These are phyloP conservation scores for Pulicaria dysenterica DNA, from an alignment of 129 eudicot genomes.

Conservation along the genomic window DNA sequence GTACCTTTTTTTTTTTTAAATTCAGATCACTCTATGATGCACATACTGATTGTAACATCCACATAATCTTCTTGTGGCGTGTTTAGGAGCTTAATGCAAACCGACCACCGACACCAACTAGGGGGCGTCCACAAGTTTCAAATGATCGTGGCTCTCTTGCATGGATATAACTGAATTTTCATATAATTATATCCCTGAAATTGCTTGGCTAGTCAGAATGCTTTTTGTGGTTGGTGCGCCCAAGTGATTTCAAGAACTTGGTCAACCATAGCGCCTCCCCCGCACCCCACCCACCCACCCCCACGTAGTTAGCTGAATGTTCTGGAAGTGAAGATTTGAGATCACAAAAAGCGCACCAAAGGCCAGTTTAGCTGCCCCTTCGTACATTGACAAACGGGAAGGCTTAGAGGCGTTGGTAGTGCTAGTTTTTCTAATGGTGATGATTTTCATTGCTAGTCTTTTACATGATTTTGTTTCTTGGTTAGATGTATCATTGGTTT, in stretches of 20 bases:
- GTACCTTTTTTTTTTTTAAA: slow-evolving; percentile 28
- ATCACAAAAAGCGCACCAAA: slow-evolving; percentile 24
- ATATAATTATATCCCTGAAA: neutral
- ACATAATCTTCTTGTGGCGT: neutral
- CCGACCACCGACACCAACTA: slow-evolving; percentile 94
- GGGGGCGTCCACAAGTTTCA: slow-evolving; percentile 98
- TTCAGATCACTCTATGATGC: neutral
- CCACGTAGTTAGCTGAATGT: slow-evolving; percentile 23
- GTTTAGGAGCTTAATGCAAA: slow-evolving; percentile 91
- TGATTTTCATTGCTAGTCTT: slow-evolving; percentile 34
- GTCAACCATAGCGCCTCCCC: neutral
- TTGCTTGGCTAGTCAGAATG: neutral
- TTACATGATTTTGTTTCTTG: slow-evolving; percentile 28
- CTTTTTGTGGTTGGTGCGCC: slow-evolving; percentile 21
- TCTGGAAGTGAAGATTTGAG: slow-evolving; percentile 25
- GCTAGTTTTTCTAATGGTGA: slow-evolving; percentile 34
- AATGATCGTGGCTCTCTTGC: slow-evolving; percentile 91
- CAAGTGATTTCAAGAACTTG: slow-evolving; percentile 8
- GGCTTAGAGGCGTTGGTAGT: slow-evolving; percentile 37
- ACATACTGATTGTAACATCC: neutral
- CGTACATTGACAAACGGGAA: slow-evolving; percentile 49
- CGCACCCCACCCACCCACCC: slow-evolving; percentile 1
- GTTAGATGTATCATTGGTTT: slow-evolving; percentile 47
- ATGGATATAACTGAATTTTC: slow-evolving; percentile 53
- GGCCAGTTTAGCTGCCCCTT: slow-evolving; percentile 19